A percentile compares a stretch with the other conserved stretches of the same genome.
Conservation (phyloP, 2,329 filamentous ascomycete genomes). For the Emmonsia crescens region DNA sequence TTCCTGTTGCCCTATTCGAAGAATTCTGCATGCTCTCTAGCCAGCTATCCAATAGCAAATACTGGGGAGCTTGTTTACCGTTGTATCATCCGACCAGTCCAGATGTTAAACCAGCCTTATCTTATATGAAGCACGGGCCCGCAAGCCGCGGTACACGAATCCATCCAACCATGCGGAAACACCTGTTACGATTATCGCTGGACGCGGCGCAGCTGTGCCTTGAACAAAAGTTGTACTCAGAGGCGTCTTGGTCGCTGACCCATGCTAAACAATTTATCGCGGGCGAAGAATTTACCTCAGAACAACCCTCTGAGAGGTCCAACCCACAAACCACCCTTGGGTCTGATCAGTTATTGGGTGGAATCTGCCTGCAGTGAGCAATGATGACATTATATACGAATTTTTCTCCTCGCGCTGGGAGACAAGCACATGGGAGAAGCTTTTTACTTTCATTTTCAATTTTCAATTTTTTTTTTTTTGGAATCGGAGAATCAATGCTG, state of each 20-base stretch:
- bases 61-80: conserved; percentile 18
- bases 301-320: not conserved
- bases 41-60: not conserved
- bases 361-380: not conserved
- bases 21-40: conserved; percentile 15
- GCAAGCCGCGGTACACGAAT: conserved; percentile 8
- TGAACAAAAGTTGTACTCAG: conserved; percentile 20
- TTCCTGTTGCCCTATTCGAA: conserved; percentile 23
- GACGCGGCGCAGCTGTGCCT: conserved; percentile 29
- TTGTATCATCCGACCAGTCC: conserved; percentile 30
- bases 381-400: not conserved
- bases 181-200: conserved; percentile 24
- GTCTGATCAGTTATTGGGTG: not conserved
- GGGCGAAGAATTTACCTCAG: conserved; percentile 10
- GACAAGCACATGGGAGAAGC: not conserved
- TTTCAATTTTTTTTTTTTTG: no score
- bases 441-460: no score
- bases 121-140: conserved; percentile 19
- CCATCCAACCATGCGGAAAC: conserved; percentile 18
- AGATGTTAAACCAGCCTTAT: conserved; percentile 21
- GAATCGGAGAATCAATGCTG: not conserved
- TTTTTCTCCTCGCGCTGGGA: not conserved
- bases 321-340: not conserved
- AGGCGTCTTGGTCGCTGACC: conserved; percentile 21
- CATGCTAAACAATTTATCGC: conserved; percentile 22